Evolutionary conservation across 495 filamentous ascomycete genomes (phyloP).

Genomic region (Xylaria acuta): DNA sequence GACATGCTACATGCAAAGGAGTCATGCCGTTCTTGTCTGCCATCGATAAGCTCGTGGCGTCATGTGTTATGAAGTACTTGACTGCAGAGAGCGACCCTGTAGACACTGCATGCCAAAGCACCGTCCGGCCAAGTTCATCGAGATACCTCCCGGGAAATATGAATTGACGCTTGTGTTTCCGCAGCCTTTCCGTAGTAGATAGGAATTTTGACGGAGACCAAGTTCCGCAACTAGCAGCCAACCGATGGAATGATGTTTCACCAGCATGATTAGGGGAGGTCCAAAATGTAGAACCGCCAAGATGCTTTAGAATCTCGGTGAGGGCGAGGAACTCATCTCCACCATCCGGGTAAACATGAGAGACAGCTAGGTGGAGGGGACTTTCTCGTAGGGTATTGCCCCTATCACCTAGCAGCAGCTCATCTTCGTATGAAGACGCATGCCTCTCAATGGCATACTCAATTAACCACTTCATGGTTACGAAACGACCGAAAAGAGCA

Average conservation of each 20-base stretch:
- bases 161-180: background rate
- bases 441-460: constrained; percentile 26
- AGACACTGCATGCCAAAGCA: constrained; percentile 25
- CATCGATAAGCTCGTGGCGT: constrained; percentile 4
- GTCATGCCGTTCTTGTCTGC: constrained; percentile 12
- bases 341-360: background rate
- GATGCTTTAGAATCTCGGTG: background rate
- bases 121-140: constrained; percentile 26
- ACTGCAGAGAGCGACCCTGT: constrained; percentile 11
- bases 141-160: constrained; percentile 1
- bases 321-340: background rate
- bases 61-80: background rate
- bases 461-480: constrained; percentile 27
- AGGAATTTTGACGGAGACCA: too few species aligned
- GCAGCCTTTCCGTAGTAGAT: too few species aligned
- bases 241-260: constrained; percentile 16
- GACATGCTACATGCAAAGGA: constrained; percentile 23
- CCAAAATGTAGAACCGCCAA: background rate
- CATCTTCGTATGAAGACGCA: constrained; percentile 22
- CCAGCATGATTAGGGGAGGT: background rate
- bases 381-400: background rate
- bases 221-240: too few species aligned
- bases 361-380: background rate
- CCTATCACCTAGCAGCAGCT: constrained; percentile 5
- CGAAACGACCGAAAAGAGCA: constrained; percentile 23